Conservation (phyloP, 2,329 filamentous ascomycete species). For the Calonectria pteridis region DNA sequence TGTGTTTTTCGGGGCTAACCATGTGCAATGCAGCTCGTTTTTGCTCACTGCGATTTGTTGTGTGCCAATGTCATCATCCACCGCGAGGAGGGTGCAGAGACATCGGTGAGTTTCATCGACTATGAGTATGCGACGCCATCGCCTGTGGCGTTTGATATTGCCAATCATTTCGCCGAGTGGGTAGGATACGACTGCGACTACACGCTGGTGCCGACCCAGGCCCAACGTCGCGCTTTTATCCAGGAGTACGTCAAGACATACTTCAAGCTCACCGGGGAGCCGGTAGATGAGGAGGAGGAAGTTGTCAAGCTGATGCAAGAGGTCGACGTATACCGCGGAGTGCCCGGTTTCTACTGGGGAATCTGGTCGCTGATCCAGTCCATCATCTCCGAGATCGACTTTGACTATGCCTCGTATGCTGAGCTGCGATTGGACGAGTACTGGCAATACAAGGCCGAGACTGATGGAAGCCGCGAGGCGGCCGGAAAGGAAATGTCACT, state of each 20-base stretch:
- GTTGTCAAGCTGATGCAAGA: conserved; percentile 79
- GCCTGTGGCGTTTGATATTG: conserved; percentile 94
- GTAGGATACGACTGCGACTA: conserved; percentile 97
- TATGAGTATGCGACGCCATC: conserved; percentile 98
- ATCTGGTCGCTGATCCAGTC: conserved; percentile 97
- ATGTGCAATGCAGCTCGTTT: conserved; percentile 73
- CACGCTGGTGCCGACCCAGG: conserved; percentile 80
- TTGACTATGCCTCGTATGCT: conserved; percentile 94
- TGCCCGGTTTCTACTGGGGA: conserved; percentile 92
- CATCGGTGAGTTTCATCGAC: conserved; percentile 84
- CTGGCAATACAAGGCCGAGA: conserved; percentile 88
- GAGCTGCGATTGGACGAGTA: conserved; percentile 90
- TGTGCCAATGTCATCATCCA: conserved; percentile 95
- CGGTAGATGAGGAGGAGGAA: conserved; percentile 69
- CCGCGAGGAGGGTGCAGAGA: conserved; percentile 49
- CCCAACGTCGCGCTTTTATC: conserved; percentile 84
- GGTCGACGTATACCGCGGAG: conserved; percentile 87
- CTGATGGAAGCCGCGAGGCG: conserved; percentile 69
- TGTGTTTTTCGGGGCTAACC: conserved; percentile 26
- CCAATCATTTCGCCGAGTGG: conserved; percentile 99
- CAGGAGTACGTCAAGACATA: conserved; percentile 85
- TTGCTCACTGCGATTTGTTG: conserved; percentile 96
- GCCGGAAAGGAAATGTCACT: conserved; percentile 73
- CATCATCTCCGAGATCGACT: conserved; percentile 93
- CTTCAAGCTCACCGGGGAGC: conserved; percentile 62